Base-by-base conservation (phyloP, 176 grass and related monocot species). In the Rhynchospora tenuis region DNA sequence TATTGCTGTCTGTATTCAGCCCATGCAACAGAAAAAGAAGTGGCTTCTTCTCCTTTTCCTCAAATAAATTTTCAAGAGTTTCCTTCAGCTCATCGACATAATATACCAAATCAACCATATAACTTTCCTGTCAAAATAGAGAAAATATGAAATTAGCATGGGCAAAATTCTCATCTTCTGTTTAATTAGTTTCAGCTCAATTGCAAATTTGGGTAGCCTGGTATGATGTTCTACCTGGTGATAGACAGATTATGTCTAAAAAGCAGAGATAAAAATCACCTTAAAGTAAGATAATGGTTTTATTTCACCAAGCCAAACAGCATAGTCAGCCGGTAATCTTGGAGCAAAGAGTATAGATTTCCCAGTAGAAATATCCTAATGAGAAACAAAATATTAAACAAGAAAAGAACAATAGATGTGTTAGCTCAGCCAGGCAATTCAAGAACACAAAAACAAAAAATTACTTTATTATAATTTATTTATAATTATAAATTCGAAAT, bases 271-370 rank as follows among this genome's bases (percentile, higher is more conserved):
- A 58, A 70, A 81, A 29, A 84, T 84, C 82, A 98, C 95, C 90
- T 85, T 87, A 51, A 91, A 93, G 59, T 93, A 84, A 14, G 89
- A 87, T 19, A 83, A 68, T 46, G 87, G 79, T 84, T 98, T 89
- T 84, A 98, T 98, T 87, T 98, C 89, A 87, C 92, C 95, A 90
- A 98, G 87, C 95, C 95, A 98, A 85, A 98, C 92, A 90, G 92
- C 95, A 60, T 98, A 95, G 13, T 98, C 95, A 89, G 92, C 23
- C 8, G 95, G 92, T 64, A 98, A 90, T 75, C 91, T 93, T 91
- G 95, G 92, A 79, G 87, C 89, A 15, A 98, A 98, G 60, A 98
- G 85, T 86, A 93, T 70, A 0, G 92, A 93, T 59, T 98, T 83
- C 50, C 95, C 95, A 84, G 95, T 93, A 9, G 86, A 83, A 20